Base-by-base conservation (phyloP, 257 asterid species). In the Rhazya stricta region DNA sequence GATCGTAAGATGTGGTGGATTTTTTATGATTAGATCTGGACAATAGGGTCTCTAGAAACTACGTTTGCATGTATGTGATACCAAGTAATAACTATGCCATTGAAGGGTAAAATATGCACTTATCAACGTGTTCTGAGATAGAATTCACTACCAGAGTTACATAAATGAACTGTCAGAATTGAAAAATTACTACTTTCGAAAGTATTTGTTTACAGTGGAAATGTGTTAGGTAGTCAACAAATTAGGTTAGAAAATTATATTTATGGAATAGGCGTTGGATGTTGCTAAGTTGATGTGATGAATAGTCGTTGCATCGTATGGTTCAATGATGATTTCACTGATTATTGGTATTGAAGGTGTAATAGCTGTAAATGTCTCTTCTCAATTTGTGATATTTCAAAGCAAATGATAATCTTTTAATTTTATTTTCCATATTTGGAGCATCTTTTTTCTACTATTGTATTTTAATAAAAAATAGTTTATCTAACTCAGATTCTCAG, bases 1-100 rank as follows among this genome's bases (percentile, higher is more conserved):
- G n/a, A n/a, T n/a, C n/a, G 25, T 62, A 0, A 30, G 12, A 32
- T 29, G 6, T 21, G 8, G 43, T 45, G n/a, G 16, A 23, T 19
- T 32, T 45, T 56, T 30, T 71, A 13, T 71, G 6, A 51, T 71
- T 58, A 54, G n/a, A 41, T 73, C 42, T 73, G 48, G 25, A 62
- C 1, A 66, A 2, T 34, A 63, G 5, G 42, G 37, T 62, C 9
- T 32, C 23, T 19, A 36, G 41, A 39, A 39, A 65, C 69, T 65
- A 39, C 68, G 8, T 45, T 74, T 65, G 71, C 39, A 23, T 50
- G 50, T 39, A 16, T 36, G 23, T 32, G 21, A 32, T 62, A 4
- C 9, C 1, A 19, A 23, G 54, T 48, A 48, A 6, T 15, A 2
- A 1, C 21, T 12, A 48, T 39, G 43, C 43, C 16, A n/a, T 48